These are phyloP conservation scores for Fusarium proliferatum DNA, from an alignment of 2,329 filamentous ascomycete genomes.

Conservation along the genomic window DNA sequence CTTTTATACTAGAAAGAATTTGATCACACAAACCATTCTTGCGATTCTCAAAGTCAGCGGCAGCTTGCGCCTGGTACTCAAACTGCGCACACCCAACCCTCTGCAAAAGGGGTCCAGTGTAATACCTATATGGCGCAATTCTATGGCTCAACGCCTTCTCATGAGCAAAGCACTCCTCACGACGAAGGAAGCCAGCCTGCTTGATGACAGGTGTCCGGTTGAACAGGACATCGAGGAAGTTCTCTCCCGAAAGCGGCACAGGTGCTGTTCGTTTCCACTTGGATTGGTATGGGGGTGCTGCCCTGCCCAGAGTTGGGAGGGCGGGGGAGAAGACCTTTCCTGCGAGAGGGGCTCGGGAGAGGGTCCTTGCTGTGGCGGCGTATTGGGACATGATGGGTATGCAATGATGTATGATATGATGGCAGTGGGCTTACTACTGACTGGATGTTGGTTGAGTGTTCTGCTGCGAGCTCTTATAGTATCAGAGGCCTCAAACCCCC, in stretches of 20 bases:
- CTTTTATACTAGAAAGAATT: fast-evolving
- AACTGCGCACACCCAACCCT: slow-evolving; percentile 1
- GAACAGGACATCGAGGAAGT: not conserved
- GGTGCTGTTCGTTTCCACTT: not conserved
- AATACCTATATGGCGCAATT: not conserved
- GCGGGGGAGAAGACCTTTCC: not conserved
- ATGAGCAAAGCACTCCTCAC: not conserved
- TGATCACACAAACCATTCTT: not conserved
- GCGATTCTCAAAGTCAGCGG: not conserved
- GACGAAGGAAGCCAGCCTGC: not conserved
- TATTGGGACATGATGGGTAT: not conserved
- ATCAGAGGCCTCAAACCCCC: not conserved
- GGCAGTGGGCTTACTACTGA: not conserved
- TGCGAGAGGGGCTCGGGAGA: not conserved
- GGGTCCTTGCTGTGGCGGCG: not conserved
- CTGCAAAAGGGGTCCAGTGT: not conserved
- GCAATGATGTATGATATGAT: not conserved
- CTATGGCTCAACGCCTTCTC: not conserved
- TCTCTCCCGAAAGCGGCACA: not conserved
- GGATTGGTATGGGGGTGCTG: not conserved
- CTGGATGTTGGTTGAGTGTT: no score
- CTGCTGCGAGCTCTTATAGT: not conserved
- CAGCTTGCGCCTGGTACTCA: not conserved
- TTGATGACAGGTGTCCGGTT: not conserved
- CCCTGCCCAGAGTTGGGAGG: not conserved